Base-by-base conservation (phyloP, 225 moss, liverwort and hornwort species). In the Asterella californica region DNA sequence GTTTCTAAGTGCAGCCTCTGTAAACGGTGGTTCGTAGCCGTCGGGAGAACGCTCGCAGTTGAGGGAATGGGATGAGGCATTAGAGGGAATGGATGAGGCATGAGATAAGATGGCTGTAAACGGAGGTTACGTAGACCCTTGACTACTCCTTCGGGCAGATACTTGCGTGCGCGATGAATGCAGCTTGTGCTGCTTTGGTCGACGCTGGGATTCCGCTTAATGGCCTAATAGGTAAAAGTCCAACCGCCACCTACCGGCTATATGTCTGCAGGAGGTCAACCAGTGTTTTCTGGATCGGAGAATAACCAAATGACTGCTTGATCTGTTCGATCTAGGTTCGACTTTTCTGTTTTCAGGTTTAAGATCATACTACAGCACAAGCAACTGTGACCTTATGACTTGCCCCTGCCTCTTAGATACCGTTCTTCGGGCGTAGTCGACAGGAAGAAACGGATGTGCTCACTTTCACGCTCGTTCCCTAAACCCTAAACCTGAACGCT, bases 101-200 rank as follows among this genome's bases (percentile, higher is more conserved):
- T 7, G 4, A 46, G 12, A 46, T 47, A 8, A 25, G 9, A 14
- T 46, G 46, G 24, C 46, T 24, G 10, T n/a, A 71, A 46, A 5
- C 47, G 7, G 9, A 8, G 46, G 24, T n/a, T 45, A 24, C 15
- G 15, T 57, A 77, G 32, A 19, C 71, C 86, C 95, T 96, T 96
- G 86, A 96, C 91, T 75, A 21, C 22, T 60, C 72, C 33, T 60
- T 17, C 61, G 67, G 45, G 59, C 84, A 96, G 96, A 82, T 99
- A 53, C 83, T 99, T 87, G 91, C 95, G 18, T 95, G 99, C 87
- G 95, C 91, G 21, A 86, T 92, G 63, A 99, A 99, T 81, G 95
- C 99, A 72, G 91, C 84, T 80, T 99, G 93, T 84, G 95, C 90
- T 76, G 95, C 99, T 80, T 88, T 99, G n/a, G 90, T 99, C 60